phyloP scores from a whole-genome alignment of 352 stramenopile species.

The Proteromonas lacertae region DNA sequence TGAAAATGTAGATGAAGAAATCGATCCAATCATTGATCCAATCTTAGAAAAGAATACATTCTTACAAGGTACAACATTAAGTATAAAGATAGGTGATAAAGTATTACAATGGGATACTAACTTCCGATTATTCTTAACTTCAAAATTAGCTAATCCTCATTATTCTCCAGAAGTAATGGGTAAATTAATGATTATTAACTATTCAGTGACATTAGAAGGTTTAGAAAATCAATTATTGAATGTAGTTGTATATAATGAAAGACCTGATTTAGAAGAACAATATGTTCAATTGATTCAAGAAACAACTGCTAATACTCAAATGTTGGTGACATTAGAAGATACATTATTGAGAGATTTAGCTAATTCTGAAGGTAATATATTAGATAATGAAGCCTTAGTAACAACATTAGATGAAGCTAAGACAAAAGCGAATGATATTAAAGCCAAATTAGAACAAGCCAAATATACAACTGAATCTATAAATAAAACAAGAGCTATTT shows the following conservation, averaged over 20 bases:
- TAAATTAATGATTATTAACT: constrained; percentile 52
- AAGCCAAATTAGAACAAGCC: constrained; percentile 42
- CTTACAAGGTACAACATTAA: constrained; percentile 47
- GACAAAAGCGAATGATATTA: constrained; percentile 41
- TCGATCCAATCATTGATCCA: constrained; percentile 69
- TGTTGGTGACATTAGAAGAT: constrained; percentile 32
- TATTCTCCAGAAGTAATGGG: constrained; percentile 43
- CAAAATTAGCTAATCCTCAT: constrained; percentile 58
- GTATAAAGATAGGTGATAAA: constrained; percentile 71
- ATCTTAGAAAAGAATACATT: constrained; percentile 69
- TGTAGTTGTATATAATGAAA: constrained; percentile 50
- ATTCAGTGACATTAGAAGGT: constrained; percentile 46
- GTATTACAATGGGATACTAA: constrained; percentile 59
- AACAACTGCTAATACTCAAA: constrained; percentile 39
- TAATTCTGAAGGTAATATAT: constrained; percentile 34
- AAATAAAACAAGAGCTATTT: constrained; percentile 50
- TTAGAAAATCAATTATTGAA: constrained; percentile 51
- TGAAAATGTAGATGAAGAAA: constrained; percentile 48
- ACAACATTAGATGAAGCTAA: constrained; percentile 39
- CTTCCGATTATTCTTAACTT: constrained; percentile 75
- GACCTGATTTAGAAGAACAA: constrained; percentile 42
- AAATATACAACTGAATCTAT: constrained; percentile 42
- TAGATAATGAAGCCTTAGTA: constrained; percentile 37
- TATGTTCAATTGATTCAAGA: constrained; percentile 34
- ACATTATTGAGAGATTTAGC: constrained; percentile 37